Evolutionary conservation across 2,329 filamentous ascomycete species (phyloP), one percentile per base, ranked within the genome.

Genomic region (Dothideomycetes sp.): DNA sequence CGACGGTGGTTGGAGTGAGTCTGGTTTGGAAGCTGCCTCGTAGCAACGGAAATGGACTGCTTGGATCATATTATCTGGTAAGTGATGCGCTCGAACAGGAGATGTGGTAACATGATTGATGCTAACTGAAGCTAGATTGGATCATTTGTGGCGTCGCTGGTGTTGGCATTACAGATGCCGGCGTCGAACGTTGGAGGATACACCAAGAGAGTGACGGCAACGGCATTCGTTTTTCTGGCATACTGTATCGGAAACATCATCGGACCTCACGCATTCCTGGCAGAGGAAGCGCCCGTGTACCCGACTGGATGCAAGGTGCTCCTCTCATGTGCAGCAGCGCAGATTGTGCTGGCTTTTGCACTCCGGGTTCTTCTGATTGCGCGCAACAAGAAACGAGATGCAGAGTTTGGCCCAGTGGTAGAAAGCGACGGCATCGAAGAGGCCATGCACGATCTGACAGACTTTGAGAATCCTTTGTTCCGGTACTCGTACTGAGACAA

Each of bases 131-230:
- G 4, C 7, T 12, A 42, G 40, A 42, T 36, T 6, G 61, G 69
- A 0, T 55, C 63, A 1, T 75, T 64, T 38, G 73, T 76, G 2
- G 62, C 65, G 0, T 69, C 69, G 1, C 54, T 76, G 6, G 71
- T 75, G 0, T 57, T 76, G 1, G 69, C 70, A 0, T 59, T 76
- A 22, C 73, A 72, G 45, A 63, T 73, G 55, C 70, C 69, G 1
- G 64, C 67, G 1, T 58, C 64, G 4, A 72, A 71, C 19, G 49
- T 71, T 0, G 68, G 61, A 2, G 67, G 67, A 3, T 69, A 69
- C 45, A 70, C 67, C 1, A 70, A 70, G 51, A 60, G 67, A 4
- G 62, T 64, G 8, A 67, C 67, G 0, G 57, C 60, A 1, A 65
- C 66, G 0, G 68, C 65, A 0, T 56, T 71, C 23, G 66, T 69